Evolutionary conservation across 2,329 filamentous ascomycete genomes (phyloP), one percentile per base, ranked within the genome.

Genomic region (Colletotrichum sp.): DNA sequence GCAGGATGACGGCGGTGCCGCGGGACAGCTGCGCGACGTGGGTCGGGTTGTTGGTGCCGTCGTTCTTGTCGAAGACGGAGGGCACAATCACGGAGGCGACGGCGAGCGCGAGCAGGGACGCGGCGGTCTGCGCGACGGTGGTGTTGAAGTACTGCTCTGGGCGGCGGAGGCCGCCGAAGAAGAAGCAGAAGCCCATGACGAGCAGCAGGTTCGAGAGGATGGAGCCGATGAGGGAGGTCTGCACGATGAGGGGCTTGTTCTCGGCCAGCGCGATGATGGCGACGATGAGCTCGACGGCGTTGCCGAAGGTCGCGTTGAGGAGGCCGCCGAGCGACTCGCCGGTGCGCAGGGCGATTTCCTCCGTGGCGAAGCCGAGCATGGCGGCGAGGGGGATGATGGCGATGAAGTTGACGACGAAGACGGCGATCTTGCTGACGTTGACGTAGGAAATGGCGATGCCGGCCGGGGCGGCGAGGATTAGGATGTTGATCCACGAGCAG

Each of bases 331-430:
- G 86, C 1, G 95, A 96, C 84, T 98, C 96, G 66, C 96, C 96
- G 1, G 93, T 94, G 73, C 93, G 90, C 70, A 96, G 85, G 5
- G 96, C 95, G 78, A 98, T 93, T 84, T 98, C 96, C 84, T 99
- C 96, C 0, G 96, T 98, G 1, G 95, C 95, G 81, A 94, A 98
- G 80, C 94, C 94, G 28, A 99, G 89, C 88, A 98, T 93, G 16
- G 94, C 95, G 4, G 96, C 96, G 55, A 98, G 89, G 0, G 96
- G 96, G 75, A 98, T 93, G 79, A 98, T 98, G 77, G 96, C 96
- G 78, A 98, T 91, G 81, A 98, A 98, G 86, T 98, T 98, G 85
- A 98, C 91, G 72, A 96, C 91, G 81, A 98, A 98, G 63, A 97
- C 88, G 36, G 89, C 90, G 74, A 94, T 88, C 5, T 89, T 87